A percentile compares a stretch with the other conserved stretches of the same genome.
Conservation (phyloP, 2,329 filamentous ascomycete genomes). For the Penicillium sp. region DNA sequence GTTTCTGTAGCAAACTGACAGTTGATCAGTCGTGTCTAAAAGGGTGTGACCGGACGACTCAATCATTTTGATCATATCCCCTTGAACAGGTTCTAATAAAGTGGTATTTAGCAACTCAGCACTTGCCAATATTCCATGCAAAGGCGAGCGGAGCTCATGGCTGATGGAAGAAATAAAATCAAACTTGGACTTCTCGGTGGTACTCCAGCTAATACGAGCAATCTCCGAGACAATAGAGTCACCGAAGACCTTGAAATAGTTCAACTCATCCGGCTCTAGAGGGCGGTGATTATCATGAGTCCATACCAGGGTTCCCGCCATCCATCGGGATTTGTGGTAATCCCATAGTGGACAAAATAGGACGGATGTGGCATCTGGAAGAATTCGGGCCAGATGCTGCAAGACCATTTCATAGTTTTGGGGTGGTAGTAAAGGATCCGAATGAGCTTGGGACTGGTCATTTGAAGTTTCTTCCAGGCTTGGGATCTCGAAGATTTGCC, state of each 20-base stretch:
- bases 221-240: conserved; percentile 37
- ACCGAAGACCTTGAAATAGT: conserved; percentile 37
- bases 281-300: conserved; percentile 18
- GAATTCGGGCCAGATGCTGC: conserved; percentile 13
- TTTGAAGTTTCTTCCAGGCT: neutral
- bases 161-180: conserved; percentile 55
- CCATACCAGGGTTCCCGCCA: conserved; percentile 34
- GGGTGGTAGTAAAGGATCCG: neutral
- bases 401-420: conserved; percentile 8
- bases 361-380: conserved; percentile 27
- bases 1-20: conserved; percentile 19
- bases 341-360: conserved; percentile 38
- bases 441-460: neutral
- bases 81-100: conserved; percentile 39
- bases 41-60: conserved; percentile 53
- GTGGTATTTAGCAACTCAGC: conserved; percentile 52
- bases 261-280: conserved; percentile 29
- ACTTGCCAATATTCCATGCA: conserved; percentile 52
- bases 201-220: conserved; percentile 32
- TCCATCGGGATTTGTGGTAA: conserved; percentile 34
- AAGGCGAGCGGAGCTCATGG: conserved; percentile 52
- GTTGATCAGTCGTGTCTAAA: conserved; percentile 48
- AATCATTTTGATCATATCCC: conserved; percentile 49
- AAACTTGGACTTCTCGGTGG: conserved; percentile 49
- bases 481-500: conserved; percentile 23